These are phyloP conservation scores for Barbatosphaeria neglecta DNA, from an alignment of 495 filamentous ascomycete species.

Conservation along the genomic window DNA sequence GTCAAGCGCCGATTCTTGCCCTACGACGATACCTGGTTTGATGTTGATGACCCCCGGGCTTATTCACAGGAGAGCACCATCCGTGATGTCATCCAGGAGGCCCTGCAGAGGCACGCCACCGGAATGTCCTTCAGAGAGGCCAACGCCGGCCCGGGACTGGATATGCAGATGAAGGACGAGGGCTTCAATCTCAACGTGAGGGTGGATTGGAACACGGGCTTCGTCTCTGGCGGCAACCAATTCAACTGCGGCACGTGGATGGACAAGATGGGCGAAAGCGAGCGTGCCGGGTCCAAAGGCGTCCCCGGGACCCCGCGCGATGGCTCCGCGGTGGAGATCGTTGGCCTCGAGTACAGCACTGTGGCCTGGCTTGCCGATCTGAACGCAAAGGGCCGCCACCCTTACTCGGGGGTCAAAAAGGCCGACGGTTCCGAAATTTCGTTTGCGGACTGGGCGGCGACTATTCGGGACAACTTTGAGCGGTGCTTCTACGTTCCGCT, in stretches of 20 bases:
- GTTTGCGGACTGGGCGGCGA: conserved; percentile 68
- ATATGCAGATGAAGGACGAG: conserved; percentile 84
- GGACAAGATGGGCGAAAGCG: conserved; percentile 99
- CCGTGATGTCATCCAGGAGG: conserved; percentile 84
- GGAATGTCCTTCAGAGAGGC: conserved; percentile 90
- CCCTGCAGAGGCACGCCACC: conserved; percentile 76
- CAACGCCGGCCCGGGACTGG: conserved; percentile 77
- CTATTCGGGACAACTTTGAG: conserved; percentile 81
- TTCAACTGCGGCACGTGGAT: conserved; percentile 98
- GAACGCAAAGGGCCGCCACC: conserved; percentile 52
- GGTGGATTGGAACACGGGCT: conserved; percentile 84
- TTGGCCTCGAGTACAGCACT: conserved; percentile 79
- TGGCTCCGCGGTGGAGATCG: conserved; percentile 91
- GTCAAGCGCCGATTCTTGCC: conserved; percentile 84
- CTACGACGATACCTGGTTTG: conserved; percentile 90
- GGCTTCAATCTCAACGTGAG: conserved; percentile 86
- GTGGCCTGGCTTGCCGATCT: conserved; percentile 68
- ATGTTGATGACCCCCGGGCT: conserved; percentile 64
- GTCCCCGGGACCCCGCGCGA: conserved; percentile 93
- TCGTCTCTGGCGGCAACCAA: conserved; percentile 91
- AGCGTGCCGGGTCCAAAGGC: conserved; percentile 82
- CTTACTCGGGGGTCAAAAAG: conserved; percentile 56
- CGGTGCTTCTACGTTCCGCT: conserved; percentile 76
- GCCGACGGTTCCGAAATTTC: conserved; percentile 49
- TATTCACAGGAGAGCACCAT: conserved; percentile 75